Conservation (phyloP, 805 yeast species). For the Isabelozyma gotoi region DNA sequence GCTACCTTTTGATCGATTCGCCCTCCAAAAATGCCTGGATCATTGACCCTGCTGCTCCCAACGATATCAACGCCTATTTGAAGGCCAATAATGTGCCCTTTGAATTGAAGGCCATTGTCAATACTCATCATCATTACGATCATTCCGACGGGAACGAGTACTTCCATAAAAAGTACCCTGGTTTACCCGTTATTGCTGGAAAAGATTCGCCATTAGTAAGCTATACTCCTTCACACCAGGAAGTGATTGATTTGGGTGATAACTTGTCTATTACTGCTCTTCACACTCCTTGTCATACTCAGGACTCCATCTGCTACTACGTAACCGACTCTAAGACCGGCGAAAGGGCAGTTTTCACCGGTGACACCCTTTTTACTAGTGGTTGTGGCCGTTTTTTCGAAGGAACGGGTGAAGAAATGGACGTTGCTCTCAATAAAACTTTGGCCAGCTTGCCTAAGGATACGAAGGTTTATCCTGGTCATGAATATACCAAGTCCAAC, state of each 20-base stretch:
- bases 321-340: slow-evolving; percentile 63
- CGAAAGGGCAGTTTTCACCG: slow-evolving; percentile 82
- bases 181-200: slow-evolving; percentile 78
- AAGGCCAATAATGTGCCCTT: slow-evolving; percentile 38
- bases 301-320: slow-evolving; percentile 89
- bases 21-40: slow-evolving; percentile 70
- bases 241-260: slow-evolving; percentile 61
- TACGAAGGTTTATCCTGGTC: slow-evolving; percentile 88
- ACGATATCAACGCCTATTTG: slow-evolving; percentile 54
- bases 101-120: slow-evolving; percentile 74
- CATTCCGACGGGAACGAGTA: slow-evolving; percentile 84
- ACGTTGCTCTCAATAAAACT: slow-evolving; percentile 56
- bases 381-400: slow-evolving; percentile 98
- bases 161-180: slow-evolving; percentile 40
- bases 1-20: slow-evolving; percentile 74
- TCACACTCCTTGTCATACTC: slow-evolving; percentile 98
- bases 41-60: slow-evolving; percentile 90
- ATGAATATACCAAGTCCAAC: slow-evolving; percentile 88
- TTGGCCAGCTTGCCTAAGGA: slow-evolving; percentile 64
- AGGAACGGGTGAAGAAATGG: slow-evolving; percentile 84
- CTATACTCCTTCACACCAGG: slow-evolving; percentile 65
- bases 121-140: slow-evolving; percentile 96
- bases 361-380: slow-evolving; percentile 90
- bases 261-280: slow-evolving; percentile 69
- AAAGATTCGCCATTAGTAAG: slow-evolving; percentile 73